These are phyloP conservation scores for Aphanomyces stellatus DNA, from an alignment of 352 stramenopile species.

Conservation along the genomic window DNA sequence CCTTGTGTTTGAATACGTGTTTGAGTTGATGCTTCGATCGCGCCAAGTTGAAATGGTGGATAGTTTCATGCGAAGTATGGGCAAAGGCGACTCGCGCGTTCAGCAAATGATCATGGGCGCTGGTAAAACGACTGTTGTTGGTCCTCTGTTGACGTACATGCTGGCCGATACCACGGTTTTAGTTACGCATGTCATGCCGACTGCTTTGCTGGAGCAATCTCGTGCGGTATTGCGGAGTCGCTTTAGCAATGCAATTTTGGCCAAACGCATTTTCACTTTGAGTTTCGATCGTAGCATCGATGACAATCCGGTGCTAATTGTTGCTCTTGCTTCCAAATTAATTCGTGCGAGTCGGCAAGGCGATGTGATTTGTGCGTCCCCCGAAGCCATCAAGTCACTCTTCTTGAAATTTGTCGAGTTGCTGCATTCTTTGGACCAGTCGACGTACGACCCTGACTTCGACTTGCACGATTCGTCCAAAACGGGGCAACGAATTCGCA, in stretches of 20 bases:
- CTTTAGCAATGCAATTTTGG: slow-evolving; percentile 94
- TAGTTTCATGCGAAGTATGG: slow-evolving; percentile 92
- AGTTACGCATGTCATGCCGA: slow-evolving; percentile 97
- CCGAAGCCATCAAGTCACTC: slow-evolving; percentile 99
- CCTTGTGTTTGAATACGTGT: slow-evolving; percentile 99
- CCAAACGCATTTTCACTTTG: slow-evolving; percentile 99
- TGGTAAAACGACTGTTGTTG: slow-evolving; percentile 99
- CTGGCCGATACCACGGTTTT: slow-evolving; percentile 93
- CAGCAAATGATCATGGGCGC: slow-evolving; percentile 99
- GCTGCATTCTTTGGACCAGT: slow-evolving; percentile 84
- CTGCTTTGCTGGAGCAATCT: slow-evolving; percentile 97
- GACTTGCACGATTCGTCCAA: slow-evolving; percentile 48
- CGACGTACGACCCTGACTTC: slow-evolving; percentile 56
- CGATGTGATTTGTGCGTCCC: slow-evolving; percentile 97
- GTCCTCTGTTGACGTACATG: slow-evolving; percentile 96
- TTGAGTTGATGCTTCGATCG: slow-evolving; percentile 95
- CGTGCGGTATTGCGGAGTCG: slow-evolving; percentile 94
- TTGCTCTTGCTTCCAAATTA: slow-evolving; percentile 78
- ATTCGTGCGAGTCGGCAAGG: slow-evolving; percentile 81
- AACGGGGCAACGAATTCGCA: slow-evolving; percentile 58
- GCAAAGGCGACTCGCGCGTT: slow-evolving; percentile 62
- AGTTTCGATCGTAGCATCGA: slow-evolving; percentile 94
- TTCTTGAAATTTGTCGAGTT: slow-evolving; percentile 98
- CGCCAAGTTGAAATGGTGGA: slow-evolving; percentile 99
- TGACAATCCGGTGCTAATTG: slow-evolving; percentile 51